These are phyloP conservation scores for Cyberlindnera maritima DNA, from an alignment of 805 yeast genomes.

Conservation along the genomic window DNA sequence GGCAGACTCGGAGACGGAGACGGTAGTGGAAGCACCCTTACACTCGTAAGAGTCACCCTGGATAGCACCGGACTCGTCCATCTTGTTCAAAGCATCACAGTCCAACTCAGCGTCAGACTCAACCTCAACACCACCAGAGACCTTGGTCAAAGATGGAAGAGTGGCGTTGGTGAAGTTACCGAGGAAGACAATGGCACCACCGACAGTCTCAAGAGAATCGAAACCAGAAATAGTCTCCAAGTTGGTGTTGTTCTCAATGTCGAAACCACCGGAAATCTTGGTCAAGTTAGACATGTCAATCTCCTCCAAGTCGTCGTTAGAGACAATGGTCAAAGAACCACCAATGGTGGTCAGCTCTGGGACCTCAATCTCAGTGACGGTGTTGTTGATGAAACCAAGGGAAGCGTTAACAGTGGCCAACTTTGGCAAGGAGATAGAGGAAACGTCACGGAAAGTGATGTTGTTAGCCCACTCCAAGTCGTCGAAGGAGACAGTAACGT, in stretches of 20 bases:
- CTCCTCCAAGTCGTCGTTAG: slow-evolving; percentile 70
- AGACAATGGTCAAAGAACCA: slow-evolving; percentile 71
- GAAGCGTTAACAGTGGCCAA: slow-evolving; percentile 77
- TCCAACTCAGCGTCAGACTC: slow-evolving; percentile 76
- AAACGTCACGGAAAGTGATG: slow-evolving; percentile 78
- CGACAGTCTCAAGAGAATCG: slow-evolving; percentile 66
- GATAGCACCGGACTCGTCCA: slow-evolving; percentile 76
- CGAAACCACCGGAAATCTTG: slow-evolving; percentile 89
- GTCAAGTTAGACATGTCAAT: slow-evolving; percentile 69
- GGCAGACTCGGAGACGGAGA: slow-evolving; percentile 30
- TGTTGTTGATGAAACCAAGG: slow-evolving; percentile 73
- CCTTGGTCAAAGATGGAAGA: slow-evolving; percentile 68
- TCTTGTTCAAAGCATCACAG: slow-evolving; percentile 71
- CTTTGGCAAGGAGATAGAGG: slow-evolving; percentile 66
- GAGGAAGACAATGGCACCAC: slow-evolving; percentile 80
- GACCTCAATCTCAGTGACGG: slow-evolving; percentile 54
- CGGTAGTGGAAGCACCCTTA: slow-evolving; percentile 54
- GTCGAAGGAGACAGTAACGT: slow-evolving; percentile 67
- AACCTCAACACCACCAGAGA: slow-evolving; percentile 89
- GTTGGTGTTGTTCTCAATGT: slow-evolving; percentile 78
- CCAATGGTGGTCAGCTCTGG: slow-evolving; percentile 63
- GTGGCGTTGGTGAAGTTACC: slow-evolving; percentile 84
- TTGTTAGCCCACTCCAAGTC: slow-evolving; percentile 82
- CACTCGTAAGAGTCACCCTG: slow-evolving; percentile 88
- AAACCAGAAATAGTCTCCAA: slow-evolving; percentile 69